These are phyloP conservation scores for Mycena sp. DNA, from an alignment of 1,284 basidiomycete genomes.

Conservation along the genomic window DNA sequence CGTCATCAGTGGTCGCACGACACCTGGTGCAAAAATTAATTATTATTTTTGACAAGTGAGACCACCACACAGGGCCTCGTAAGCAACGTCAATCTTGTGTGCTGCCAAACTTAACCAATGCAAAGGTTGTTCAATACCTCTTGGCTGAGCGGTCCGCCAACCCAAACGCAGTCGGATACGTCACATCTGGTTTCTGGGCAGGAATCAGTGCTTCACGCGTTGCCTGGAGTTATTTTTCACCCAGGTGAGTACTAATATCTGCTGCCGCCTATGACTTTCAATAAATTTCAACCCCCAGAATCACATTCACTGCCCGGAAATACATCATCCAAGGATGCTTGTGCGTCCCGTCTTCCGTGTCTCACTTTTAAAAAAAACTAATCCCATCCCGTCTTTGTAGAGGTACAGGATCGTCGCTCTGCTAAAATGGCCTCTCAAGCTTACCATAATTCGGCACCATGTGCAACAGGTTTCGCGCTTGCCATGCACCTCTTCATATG, in stretches of 20 bases:
- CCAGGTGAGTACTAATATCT: conserved; percentile 37
- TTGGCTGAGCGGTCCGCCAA: conserved; percentile 56
- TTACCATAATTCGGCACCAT: conserved; percentile 8
- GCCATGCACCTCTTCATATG: conserved; percentile 62
- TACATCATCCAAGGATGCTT: conserved; percentile 54
- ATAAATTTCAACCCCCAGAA: conserved; percentile 39
- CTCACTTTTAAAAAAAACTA: no score
- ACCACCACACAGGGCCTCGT: conserved; percentile 61
- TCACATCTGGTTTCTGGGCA: conserved; percentile 66
- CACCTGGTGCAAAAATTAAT: conserved; percentile 7
- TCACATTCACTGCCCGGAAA: conserved; percentile 56
- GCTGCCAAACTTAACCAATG: conserved; percentile 9
- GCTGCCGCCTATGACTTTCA: neutral
- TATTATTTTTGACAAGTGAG: conserved; percentile 46
- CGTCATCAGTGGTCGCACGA: conserved; percentile 31
- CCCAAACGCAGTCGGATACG: conserved; percentile 63
- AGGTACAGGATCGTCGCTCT: no score
- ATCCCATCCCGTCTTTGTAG: no score
- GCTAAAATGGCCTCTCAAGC: no score
- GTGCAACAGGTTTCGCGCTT: conserved; percentile 50
- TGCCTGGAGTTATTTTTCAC: conserved; percentile 56
- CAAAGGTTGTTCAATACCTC: conserved; percentile 62
- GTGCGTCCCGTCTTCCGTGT: conserved; percentile 44
- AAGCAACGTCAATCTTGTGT: conserved; percentile 31
- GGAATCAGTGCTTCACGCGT: conserved; percentile 60